Conservation (phyloP, 2,329 filamentous ascomycete genomes). For the Ophiostoma angusticollis region DNA sequence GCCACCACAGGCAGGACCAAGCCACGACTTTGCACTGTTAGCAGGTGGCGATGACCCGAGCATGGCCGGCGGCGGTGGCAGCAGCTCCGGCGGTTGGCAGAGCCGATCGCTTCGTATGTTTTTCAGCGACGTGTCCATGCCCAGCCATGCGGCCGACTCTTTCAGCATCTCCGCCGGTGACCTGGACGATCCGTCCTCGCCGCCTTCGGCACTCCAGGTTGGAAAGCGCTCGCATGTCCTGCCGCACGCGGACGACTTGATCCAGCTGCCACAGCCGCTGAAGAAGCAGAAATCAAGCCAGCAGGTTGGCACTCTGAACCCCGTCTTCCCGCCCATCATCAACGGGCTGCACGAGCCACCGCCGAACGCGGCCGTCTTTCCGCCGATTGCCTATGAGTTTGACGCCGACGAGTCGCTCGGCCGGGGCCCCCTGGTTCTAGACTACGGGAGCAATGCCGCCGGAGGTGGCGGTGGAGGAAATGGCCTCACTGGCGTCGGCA, state of each 20-base stretch:
- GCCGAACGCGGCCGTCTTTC: constrained; percentile 47
- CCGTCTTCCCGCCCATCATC: constrained; percentile 49
- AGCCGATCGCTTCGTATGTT: constrained; percentile 7
- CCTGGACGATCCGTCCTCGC: constrained; percentile 24
- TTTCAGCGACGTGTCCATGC: constrained; percentile 1
- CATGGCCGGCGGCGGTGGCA: background rate
- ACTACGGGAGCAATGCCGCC: constrained; percentile 22
- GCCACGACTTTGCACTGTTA: background rate
- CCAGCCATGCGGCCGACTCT: background rate
- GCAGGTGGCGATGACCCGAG: constrained; percentile 2
- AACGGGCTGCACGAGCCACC: constrained; percentile 51
- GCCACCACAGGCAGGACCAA: background rate
- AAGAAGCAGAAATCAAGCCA: constrained; percentile 51
- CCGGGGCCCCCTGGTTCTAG: constrained; percentile 28
- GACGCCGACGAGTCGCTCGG: constrained; percentile 31
- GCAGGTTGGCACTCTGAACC: constrained; percentile 23
- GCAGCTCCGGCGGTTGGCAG: constrained; percentile 3
- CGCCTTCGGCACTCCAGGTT: constrained; percentile 4
- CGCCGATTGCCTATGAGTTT: constrained; percentile 48
- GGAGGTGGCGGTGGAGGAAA: background rate
- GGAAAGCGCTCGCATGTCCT: constrained; percentile 12
- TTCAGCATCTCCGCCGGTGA: background rate
- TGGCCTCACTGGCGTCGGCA: background rate
- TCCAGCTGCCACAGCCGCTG: constrained; percentile 49
- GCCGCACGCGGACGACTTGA: constrained; percentile 44